Conservation (phyloP, 148 eudicot genomes). For the Silene latifolia region DNA sequence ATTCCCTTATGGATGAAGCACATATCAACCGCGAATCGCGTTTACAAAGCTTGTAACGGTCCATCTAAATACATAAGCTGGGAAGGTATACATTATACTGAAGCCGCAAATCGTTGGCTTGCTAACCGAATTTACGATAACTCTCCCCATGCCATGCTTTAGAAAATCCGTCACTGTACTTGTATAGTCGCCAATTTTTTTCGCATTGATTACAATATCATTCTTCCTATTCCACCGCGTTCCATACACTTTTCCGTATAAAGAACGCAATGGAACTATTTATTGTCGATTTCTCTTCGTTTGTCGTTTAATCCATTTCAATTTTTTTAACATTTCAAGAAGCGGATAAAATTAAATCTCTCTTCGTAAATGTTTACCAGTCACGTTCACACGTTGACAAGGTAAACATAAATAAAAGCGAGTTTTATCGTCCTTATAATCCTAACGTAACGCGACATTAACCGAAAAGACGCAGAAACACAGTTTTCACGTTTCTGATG, state of each 20-base stretch:
- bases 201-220: no score
- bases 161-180: neutral
- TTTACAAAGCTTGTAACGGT: neutral
- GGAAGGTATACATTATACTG: neutral
- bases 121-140: neutral
- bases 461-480: neutral
- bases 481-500: no score
- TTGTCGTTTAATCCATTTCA: no score
- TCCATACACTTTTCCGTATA: no score
- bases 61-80: neutral
- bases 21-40: neutral
- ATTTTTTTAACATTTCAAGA: no score
- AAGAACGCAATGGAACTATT: no score
- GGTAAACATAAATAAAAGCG: neutral
- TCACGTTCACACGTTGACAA: no score
- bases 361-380: no score
- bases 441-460: neutral
- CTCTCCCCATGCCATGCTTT: neutral
- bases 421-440: neutral
- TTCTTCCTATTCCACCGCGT: no score
- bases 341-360: no score
- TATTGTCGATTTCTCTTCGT: no score
- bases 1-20: neutral
- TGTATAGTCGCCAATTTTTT: no score
- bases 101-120: constrained; percentile 6